Evolutionary conservation across 176 grass and related monocot genomes (phyloP), one percentile per base, ranked within the genome.

Genomic region (Panicum miliaceum): DNA sequence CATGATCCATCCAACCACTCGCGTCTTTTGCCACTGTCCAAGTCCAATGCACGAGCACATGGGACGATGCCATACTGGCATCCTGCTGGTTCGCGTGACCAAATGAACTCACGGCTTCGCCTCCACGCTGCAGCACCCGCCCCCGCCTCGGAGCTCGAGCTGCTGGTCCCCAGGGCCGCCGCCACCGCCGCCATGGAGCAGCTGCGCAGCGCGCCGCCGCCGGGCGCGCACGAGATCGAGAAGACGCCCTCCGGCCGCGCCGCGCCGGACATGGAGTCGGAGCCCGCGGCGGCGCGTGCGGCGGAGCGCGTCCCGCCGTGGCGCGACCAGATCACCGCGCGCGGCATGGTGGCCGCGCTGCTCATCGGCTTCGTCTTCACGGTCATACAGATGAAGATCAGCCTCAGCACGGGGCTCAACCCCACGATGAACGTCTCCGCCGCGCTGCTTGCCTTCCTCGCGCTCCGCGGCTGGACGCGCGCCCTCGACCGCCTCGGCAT

Each of bases 371-470:
- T 92, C 12, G 89, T 99, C 41, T 96, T 94, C 93, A 92, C 83
- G 34, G 96, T 99, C 63, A 96, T 99, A 75, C 90, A 94, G 22
- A 99, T 96, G 93, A 99, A 99, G 86, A 85, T 99, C 10, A 92
- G 84, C 69, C 93, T 99, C 77, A 96, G 91, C 56, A 96, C 93
- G 68, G 96, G 96, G 36, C 89, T 96, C 64, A 84, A 90, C 19
- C 91, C 96, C 47, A 99, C 96, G 8, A 81, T 99, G 72, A 99
- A 99, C 58, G 96, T 99, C 45, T 99, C 96, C 18, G 96, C 93
- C 52, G 96, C 91, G 43, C 88, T 99, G 79, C 83, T 99, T 64
- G 96, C 96, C 71, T 99, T 99, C 86, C 93, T 99, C 42, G 72
- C 89, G 50, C 91, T 99, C 78, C 77, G 93, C 16, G 83, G 89